Evolutionary conservation across 83 land plant species (phyloP).

Genomic region (Diphasiastrum complanatum): DNA sequence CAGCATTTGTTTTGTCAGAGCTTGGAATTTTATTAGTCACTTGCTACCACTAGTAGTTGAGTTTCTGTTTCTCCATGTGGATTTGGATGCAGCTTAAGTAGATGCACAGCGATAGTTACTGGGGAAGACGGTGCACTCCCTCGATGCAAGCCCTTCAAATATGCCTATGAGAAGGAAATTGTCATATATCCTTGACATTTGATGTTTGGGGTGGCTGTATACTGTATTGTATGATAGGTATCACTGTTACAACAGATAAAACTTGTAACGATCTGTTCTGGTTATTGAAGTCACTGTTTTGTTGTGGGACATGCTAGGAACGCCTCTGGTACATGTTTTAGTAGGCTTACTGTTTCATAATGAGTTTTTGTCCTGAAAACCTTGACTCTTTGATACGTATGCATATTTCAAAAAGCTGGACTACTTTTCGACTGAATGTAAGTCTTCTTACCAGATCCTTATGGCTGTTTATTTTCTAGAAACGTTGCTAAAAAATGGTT

Average conservation of each 20-base stretch:
- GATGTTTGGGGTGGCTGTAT: background rate
- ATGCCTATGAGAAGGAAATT: conserved; percentile 97
- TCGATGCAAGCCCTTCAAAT: conserved; percentile 97
- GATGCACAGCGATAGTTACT: conserved; percentile 89
- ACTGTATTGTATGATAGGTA: too few relatives aligned
- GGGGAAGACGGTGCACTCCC: conserved; percentile 99
- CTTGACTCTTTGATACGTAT: conserved; percentile 79
- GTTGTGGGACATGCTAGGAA: too few relatives aligned
- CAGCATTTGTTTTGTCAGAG: background rate
- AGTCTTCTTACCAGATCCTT: conserved; percentile 18
- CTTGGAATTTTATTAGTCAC: background rate
- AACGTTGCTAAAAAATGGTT: too few relatives aligned
- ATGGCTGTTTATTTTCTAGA: too few relatives aligned
- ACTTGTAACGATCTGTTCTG: too few relatives aligned
- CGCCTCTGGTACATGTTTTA: too few relatives aligned
- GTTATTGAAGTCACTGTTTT: too few relatives aligned
- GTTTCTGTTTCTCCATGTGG: background rate
- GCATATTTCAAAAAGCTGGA: conserved; percentile 98
- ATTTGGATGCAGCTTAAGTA: conserved; percentile 53
- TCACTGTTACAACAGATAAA: too few relatives aligned
- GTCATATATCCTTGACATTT: conserved; percentile 81
- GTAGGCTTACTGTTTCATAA: too few relatives aligned
- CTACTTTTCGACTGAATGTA: conserved; percentile 99
- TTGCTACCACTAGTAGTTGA: background rate
- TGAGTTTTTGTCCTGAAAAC: too few relatives aligned